Base-by-base conservation (phyloP, 2,329 filamentous ascomycete species). In the Fusarium dimerum region DNA sequence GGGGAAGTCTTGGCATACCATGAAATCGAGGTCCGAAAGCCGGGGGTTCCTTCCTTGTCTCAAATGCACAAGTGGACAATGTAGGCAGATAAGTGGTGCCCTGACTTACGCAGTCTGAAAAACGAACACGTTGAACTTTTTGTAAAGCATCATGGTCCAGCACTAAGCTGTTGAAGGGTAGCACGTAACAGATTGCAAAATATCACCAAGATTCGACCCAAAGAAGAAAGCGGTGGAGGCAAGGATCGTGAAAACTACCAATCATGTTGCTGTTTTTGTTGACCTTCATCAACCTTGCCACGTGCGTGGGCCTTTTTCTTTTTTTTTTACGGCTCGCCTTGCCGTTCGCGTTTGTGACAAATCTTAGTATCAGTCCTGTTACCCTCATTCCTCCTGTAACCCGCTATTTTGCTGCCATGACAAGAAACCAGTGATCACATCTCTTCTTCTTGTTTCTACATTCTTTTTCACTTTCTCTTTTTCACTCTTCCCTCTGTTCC, bases 61-160 rank as follows among this genome's bases (percentile, higher is more conserved):
- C 32, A 36, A 15, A 10, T 36, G 32, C 32, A 36, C 32, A 36
- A 15, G 32, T 36, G 32, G 32, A 15, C 4, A 36, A 36, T 15
- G 13, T 12, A 36, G 13, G 32, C 32, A 36, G 32, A 15, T 36
- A 51, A 48, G 40, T 44, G 40, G 45, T 52, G 50, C 46, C 40
- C 38, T 26, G 47, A 18, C 30, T 38, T 32, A 17, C 42, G 41
- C 34, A 15, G 17, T 46, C 54, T 20, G 29, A 48, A 55, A 65
- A 66, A 65, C 61, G 64, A 66, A 66, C 64, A 66, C 64, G 64
- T 66, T 65, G 64, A 59, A 54, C 54, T 66, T 66, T 66, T 62
- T 51, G 50, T 52, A 47, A 41, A 53, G 45, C 48, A 41, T 52
- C 51, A 51, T 43, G 51, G 51, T 54, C 48, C 43, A 40, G 43